A percentile compares a stretch with the other conserved stretches of the same genome.
phyloP scores from a whole-genome alignment of 148 eudicot genomes.

The Nepenthes gracilis region DNA sequence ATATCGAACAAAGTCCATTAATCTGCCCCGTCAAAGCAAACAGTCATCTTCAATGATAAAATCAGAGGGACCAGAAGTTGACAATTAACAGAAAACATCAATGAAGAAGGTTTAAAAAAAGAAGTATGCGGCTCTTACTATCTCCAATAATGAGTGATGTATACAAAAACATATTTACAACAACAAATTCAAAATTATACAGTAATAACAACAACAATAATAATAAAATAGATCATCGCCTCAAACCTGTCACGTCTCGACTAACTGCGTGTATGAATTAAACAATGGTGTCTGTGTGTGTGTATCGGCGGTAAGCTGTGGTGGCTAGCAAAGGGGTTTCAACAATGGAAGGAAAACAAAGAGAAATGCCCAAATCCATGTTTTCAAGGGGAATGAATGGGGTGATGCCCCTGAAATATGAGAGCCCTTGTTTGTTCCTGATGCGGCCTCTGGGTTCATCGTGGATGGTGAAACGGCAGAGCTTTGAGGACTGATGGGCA shows the following conservation, averaged over 20 bases:
- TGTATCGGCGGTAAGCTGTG: no score
- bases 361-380: neutral
- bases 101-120: no score
- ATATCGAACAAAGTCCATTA: no score
- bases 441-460: neutral
- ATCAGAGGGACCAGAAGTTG: no score
- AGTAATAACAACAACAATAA: neutral
- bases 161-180: neutral
- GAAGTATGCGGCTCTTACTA: neutral
- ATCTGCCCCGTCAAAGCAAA: no score
- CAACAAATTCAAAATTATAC: neutral
- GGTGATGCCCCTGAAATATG: neutral
- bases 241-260: neutral
- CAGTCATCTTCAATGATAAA: no score
- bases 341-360: neutral
- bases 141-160: neutral
- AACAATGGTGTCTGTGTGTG: no score
- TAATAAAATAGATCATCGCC: neutral
- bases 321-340: no score
- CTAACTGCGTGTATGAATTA: neutral
- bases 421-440: neutral
- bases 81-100: no score
- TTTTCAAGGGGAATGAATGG: neutral
- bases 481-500: constrained; percentile 8
- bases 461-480: neutral